Conservation (phyloP, 2,329 filamentous ascomycete genomes). For the Nemania bipapillata region DNA sequence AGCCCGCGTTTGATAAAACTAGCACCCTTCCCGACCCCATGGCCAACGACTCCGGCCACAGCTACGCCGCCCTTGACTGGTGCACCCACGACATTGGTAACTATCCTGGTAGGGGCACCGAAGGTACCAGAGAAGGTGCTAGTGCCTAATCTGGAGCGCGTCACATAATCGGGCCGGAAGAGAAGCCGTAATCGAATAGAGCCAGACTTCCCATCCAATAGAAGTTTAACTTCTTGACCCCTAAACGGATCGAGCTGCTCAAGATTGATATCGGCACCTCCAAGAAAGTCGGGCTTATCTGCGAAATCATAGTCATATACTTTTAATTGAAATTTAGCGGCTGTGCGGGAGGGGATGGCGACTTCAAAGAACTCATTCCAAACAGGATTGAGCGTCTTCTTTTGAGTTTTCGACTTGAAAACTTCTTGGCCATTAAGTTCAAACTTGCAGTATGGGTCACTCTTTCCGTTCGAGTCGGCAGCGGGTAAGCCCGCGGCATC, state of each 20-base stretch:
- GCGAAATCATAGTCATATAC: constrained; percentile 98
- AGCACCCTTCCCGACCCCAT: constrained; percentile 86
- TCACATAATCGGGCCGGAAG: constrained; percentile 93
- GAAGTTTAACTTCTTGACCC: constrained; percentile 76
- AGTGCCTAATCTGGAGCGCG: constrained; percentile 85
- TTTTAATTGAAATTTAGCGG: constrained; percentile 81
- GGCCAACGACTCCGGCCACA: constrained; percentile 76
- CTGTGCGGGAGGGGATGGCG: constrained; percentile 82
- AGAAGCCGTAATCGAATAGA: constrained; percentile 82
- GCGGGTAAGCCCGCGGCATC: constrained; percentile 89
- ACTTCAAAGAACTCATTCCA: constrained; percentile 98
- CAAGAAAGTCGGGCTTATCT: constrained; percentile 92
- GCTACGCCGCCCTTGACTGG: constrained; percentile 93
- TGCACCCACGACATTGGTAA: constrained; percentile 80
- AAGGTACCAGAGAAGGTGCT: constrained; percentile 95
- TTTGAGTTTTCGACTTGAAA: constrained; percentile 94
- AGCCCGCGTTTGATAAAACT: constrained; percentile 90
- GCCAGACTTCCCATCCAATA: constrained; percentile 89
- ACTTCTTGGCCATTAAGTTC: constrained; percentile 87
- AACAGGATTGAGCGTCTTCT: constrained; percentile 92
- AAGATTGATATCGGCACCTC: constrained; percentile 78
- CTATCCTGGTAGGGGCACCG: constrained; percentile 84
- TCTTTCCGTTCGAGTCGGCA: constrained; percentile 95
- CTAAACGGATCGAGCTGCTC: constrained; percentile 85
- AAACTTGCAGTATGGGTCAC: constrained; percentile 96